These are phyloP conservation scores for Colletotrichum agaves DNA, from an alignment of 2,329 filamentous ascomycete genomes.

Conservation along the genomic window DNA sequence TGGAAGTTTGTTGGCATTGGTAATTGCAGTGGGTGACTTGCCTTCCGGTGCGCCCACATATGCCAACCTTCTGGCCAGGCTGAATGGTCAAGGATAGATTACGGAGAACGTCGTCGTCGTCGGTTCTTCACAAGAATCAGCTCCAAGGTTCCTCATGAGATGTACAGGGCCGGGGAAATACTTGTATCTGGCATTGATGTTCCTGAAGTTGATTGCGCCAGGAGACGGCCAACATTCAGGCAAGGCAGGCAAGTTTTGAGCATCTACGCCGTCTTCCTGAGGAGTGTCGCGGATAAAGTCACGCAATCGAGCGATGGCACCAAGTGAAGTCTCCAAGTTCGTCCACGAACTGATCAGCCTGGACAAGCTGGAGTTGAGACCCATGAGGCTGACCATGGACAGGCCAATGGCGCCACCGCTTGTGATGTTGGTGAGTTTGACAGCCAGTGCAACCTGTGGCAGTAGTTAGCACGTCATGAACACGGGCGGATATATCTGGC, in stretches of 20 bases:
- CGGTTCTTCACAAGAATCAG: not conserved
- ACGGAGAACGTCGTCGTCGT: constrained; percentile 39
- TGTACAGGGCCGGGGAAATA: constrained; percentile 27
- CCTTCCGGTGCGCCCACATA: constrained; percentile 50
- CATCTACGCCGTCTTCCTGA: constrained; percentile 42
- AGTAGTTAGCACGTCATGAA: not conserved
- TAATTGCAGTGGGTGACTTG: constrained; percentile 5
- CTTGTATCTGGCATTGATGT: constrained; percentile 46
- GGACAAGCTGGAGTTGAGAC: constrained; percentile 46
- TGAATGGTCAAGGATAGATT: constrained; percentile 43
- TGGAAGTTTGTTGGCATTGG: not conserved
- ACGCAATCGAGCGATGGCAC: constrained; percentile 43
- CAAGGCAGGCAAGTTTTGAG: constrained; percentile 31
- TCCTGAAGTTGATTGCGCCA: constrained; percentile 47
- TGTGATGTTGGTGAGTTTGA: constrained; percentile 38
- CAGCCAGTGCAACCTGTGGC: constrained; percentile 49
- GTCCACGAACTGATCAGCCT: constrained; percentile 48
- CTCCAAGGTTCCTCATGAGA: not conserved
- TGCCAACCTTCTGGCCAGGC: constrained; percentile 47
- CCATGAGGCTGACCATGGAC: constrained; percentile 45
- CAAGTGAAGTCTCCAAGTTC: constrained; percentile 43
- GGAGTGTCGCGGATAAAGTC: constrained; percentile 43
- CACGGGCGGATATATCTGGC: no score
- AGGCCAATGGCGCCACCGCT: constrained; percentile 39
- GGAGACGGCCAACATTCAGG: constrained; percentile 46